Percentiles rank a stretch among this genome's conserved stretches.
Evolutionary conservation across 768 basidiomycete genomes (phyloP).

Genomic region (Lactarius pseudohatsudake): DNA sequence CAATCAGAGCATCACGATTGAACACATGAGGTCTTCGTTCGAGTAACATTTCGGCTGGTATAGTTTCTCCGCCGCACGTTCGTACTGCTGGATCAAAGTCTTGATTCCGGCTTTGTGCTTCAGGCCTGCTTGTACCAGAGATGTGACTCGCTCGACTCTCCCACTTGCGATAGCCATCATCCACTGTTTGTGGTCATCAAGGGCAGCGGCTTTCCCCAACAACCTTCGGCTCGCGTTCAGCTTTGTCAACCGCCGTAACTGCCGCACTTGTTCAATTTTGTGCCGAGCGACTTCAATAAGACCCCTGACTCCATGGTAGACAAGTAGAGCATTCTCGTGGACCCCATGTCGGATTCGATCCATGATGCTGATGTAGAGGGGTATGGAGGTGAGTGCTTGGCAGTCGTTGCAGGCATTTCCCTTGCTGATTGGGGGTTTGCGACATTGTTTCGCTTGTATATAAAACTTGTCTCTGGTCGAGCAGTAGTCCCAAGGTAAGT

Average conservation of each 20-base stretch:
- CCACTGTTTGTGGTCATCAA: too few relatives aligned
- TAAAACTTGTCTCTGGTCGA: background rate
- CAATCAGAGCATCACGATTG: background rate
- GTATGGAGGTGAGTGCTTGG: too few relatives aligned
- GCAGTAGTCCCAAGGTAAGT: background rate
- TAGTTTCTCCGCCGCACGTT: background rate
- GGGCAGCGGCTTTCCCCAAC: too few relatives aligned
- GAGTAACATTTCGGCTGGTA: background rate
- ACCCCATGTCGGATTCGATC: background rate
- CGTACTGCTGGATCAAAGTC: background rate
- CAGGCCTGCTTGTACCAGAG: background rate
- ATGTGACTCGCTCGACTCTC: background rate
- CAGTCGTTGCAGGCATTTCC: background rate
- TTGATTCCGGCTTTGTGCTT: background rate
- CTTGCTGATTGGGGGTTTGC: background rate
- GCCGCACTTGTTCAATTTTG: too few relatives aligned
- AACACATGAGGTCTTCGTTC: background rate
- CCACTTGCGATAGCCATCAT: background rate
- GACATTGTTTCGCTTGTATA: background rate
- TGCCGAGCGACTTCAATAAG: too few relatives aligned
- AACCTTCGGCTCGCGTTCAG: too few relatives aligned
- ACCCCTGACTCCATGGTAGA: background rate
- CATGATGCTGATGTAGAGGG: background rate
- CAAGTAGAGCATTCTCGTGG: background rate
- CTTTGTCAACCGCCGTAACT: too few relatives aligned